These are phyloP conservation scores for Incumbomyces lentus DNA, from an alignment of 2,329 filamentous ascomycete species.

Conservation along the genomic window DNA sequence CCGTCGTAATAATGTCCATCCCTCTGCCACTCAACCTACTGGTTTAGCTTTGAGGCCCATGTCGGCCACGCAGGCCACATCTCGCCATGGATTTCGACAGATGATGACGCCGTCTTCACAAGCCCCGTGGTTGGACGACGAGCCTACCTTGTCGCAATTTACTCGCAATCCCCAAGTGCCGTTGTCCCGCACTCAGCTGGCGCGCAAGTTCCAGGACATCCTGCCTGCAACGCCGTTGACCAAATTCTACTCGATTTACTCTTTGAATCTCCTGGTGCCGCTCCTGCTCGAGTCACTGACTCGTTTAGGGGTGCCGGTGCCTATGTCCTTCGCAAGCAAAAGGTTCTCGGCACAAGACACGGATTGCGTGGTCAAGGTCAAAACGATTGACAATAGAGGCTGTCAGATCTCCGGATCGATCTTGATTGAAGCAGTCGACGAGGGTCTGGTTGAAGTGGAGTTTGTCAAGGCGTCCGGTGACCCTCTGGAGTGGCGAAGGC, in stretches of 20 bases:
- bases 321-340: constrained; percentile 26
- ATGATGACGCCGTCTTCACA: constrained; percentile 24
- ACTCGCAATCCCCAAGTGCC: constrained; percentile 67
- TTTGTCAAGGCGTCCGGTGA: constrained; percentile 95
- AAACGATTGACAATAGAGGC: constrained; percentile 50
- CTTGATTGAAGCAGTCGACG: constrained; percentile 35
- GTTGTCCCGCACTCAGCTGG: constrained; percentile 76
- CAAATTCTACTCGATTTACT: constrained; percentile 79
- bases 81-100: constrained; percentile 3
- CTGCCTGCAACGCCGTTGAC: constrained; percentile 78
- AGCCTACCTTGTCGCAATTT: constrained; percentile 78
- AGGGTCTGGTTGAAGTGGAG: constrained; percentile 67
- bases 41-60: constrained; percentile 13
- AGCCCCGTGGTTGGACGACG: constrained; percentile 56
- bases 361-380: constrained; percentile 59
- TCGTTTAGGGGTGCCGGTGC: constrained; percentile 64
- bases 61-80: constrained; percentile 39
- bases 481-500: constrained; percentile 87
- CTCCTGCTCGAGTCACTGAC: constrained; percentile 74
- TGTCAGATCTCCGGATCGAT: constrained; percentile 36
- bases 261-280: constrained; percentile 63
- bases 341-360: constrained; percentile 37
- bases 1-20: constrained; percentile 39
- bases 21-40: constrained; percentile 16
- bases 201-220: constrained; percentile 80